phyloP scores from a whole-genome alignment of 2,329 filamentous ascomycete genomes.

The Penicillium italicum region DNA sequence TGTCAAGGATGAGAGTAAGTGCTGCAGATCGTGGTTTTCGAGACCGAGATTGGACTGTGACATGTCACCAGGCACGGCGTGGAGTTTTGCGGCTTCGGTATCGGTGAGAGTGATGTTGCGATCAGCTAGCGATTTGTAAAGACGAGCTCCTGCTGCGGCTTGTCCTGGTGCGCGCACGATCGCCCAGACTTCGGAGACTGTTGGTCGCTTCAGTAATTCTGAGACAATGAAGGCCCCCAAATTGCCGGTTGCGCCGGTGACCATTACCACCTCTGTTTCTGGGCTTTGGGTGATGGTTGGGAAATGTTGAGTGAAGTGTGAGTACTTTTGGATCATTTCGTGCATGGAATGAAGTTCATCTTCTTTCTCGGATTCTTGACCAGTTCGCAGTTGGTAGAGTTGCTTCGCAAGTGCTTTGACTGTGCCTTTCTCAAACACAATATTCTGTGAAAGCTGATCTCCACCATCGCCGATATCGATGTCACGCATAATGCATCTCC shows the following conservation, averaged over 20 bases:
- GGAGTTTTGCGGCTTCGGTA: constrained; percentile 38
- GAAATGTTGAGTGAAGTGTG: constrained; percentile 29
- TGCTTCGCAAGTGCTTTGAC: constrained; percentile 47
- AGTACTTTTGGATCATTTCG: constrained; percentile 48
- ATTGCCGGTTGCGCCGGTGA: constrained; percentile 65
- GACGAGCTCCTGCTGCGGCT: constrained; percentile 43
- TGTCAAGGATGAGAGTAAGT: constrained; percentile 45
- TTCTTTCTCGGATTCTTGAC: constrained; percentile 31
- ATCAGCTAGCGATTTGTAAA: constrained; percentile 43
- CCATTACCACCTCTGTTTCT: constrained; percentile 33
- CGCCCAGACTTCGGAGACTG: constrained; percentile 51
- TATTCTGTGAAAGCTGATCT: constrained; percentile 51
- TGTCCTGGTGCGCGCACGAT: constrained; percentile 48
- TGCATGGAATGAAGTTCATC: constrained; percentile 47
- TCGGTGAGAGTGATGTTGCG: constrained; percentile 31
- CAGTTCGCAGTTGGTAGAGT: constrained; percentile 44
- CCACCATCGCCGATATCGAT: constrained; percentile 46
- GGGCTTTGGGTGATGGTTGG: constrained; percentile 27
- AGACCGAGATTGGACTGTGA: constrained; percentile 51
- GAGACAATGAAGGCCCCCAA: constrained; percentile 59
- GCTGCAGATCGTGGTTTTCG: constrained; percentile 37
- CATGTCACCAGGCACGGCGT: constrained; percentile 49
- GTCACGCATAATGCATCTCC: constrained; percentile 50
- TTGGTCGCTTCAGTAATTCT: constrained; percentile 37
- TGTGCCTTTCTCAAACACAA: constrained; percentile 58